Conservation (phyloP, 208 protist species). For the Herpetomonas muscarum region DNA sequence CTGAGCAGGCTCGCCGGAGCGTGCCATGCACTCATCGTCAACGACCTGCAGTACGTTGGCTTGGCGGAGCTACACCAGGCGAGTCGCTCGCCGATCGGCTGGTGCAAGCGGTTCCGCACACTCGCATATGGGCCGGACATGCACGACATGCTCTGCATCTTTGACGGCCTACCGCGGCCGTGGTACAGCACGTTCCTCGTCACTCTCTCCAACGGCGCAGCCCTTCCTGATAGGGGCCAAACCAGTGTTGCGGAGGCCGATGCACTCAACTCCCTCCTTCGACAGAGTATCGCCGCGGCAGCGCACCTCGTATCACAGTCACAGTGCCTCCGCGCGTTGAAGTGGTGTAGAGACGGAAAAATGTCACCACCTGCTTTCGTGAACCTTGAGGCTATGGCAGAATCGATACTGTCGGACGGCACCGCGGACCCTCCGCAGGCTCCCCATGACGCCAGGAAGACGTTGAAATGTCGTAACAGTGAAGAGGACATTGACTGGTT, state of each 20-base stretch:
- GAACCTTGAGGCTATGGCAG: too few relatives aligned
- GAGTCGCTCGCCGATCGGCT: slow-evolving; percentile 27
- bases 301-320: not conserved
- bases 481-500: too few relatives aligned
- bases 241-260: too few relatives aligned
- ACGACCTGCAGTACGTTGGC: slow-evolving; percentile 61
- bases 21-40: slow-evolving; percentile 44
- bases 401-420: too few relatives aligned
- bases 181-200: not conserved
- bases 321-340: not conserved
- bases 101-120: slow-evolving; percentile 37
- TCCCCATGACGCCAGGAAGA: too few relatives aligned
- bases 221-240: too few relatives aligned
- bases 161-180: not conserved
- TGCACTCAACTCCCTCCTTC: not conserved
- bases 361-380: not conserved
- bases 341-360: not conserved
- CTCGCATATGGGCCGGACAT: slow-evolving; percentile 31
- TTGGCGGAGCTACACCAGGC: slow-evolving; percentile 30
- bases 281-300: not conserved
- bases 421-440: too few relatives aligned
- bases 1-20: slow-evolving; percentile 41
- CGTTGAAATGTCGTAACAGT: too few relatives aligned
- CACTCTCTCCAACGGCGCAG: not conserved
- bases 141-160: slow-evolving; percentile 19